Conservation (phyloP, 2,329 filamentous ascomycete species). For the Paracorniculantispora psalliotae region DNA sequence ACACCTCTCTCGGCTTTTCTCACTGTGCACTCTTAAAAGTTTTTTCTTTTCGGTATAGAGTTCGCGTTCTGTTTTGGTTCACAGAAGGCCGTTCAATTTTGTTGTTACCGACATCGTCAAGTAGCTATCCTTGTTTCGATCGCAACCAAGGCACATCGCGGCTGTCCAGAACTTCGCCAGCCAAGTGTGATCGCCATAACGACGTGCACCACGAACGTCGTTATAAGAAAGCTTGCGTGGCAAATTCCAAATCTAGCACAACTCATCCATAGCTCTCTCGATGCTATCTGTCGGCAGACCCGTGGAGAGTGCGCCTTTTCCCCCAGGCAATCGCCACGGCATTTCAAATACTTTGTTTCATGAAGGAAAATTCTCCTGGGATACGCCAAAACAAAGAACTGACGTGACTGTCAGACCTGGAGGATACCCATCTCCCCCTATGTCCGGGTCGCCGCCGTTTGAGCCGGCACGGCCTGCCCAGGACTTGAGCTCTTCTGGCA, state of each 20-base stretch:
- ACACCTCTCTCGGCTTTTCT: not conserved
- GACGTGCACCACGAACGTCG: not conserved
- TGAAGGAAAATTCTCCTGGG: slow-evolving; percentile 41
- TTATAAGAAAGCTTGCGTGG: not conserved
- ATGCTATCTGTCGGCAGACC: slow-evolving; percentile 14
- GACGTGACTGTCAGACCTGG: slow-evolving; percentile 51
- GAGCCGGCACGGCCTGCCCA: slow-evolving; percentile 37
- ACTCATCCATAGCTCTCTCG: not conserved
- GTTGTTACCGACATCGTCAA: not conserved
- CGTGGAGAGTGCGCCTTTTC: slow-evolving; percentile 14
- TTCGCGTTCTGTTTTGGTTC: not conserved
- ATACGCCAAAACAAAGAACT: slow-evolving; percentile 45
- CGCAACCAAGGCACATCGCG: not conserved
- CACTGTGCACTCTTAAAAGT: not conserved
- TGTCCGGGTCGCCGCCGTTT: slow-evolving; percentile 63
- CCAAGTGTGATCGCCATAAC: not conserved
- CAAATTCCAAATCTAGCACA: not conserved
- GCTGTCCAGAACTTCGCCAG: not conserved
- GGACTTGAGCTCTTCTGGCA: slow-evolving; percentile 9
- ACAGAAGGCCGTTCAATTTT: not conserved
- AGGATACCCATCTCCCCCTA: slow-evolving; percentile 68
- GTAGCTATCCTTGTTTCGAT: not conserved
- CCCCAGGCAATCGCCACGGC: slow-evolving; percentile 25
- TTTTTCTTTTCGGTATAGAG: not conserved
- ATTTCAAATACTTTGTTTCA: slow-evolving; percentile 50